Conservation (phyloP, 2,329 filamentous ascomycete species). For the Ceratocystis variospora region DNA sequence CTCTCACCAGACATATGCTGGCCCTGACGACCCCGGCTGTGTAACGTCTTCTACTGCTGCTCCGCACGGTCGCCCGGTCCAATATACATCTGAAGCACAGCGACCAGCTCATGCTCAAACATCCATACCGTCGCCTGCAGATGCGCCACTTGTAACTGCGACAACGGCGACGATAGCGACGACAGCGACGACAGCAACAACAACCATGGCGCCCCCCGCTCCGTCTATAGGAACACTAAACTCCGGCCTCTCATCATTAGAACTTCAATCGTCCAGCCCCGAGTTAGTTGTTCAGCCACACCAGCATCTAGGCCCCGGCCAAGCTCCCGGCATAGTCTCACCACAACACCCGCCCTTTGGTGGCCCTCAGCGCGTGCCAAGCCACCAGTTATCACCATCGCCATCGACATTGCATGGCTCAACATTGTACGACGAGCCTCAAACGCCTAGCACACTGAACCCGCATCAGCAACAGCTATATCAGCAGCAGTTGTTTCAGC, state of each 20-base stretch:
- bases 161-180: too few species aligned
- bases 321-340: neutral
- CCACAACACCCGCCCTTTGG: neutral
- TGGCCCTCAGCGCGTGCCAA: neutral
- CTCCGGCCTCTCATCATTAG: neutral
- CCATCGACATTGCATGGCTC: neutral
- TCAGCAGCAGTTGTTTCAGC: neutral
- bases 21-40: neutral
- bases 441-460: neutral
- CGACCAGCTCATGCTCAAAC: neutral
- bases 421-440: conserved; percentile 4
- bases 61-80: neutral
- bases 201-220: neutral
- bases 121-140: too few species aligned
- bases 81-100: neutral
- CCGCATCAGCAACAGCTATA: neutral
- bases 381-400: neutral
- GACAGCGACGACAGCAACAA: neutral
- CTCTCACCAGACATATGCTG: neutral
- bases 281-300: neutral
- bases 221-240: neutral
- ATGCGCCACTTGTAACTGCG: too few species aligned
- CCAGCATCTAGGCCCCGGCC: neutral
- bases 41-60: neutral
- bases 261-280: conserved; percentile 3